phyloP scores from a whole-genome alignment of 2,329 filamentous ascomycete species.

The Fusarium sp. region DNA sequence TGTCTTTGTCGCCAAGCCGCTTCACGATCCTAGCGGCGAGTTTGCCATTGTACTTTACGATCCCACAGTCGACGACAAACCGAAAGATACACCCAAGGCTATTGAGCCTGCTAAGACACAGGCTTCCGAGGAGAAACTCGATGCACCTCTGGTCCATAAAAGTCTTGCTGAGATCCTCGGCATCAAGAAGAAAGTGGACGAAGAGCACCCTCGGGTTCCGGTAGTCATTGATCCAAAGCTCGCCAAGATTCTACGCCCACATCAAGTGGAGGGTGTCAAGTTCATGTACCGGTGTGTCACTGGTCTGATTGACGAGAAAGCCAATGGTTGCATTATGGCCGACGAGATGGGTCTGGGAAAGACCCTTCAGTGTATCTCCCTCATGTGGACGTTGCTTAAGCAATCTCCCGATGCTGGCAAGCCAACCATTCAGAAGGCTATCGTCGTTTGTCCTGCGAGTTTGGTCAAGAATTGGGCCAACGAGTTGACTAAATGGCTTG shows the following conservation, averaged over 20 bases:
- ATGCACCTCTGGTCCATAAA: constrained; percentile 89
- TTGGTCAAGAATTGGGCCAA: constrained; percentile 98
- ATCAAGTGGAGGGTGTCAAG: constrained; percentile 98
- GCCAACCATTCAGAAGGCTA: constrained; percentile 92
- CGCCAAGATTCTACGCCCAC: constrained; percentile 89
- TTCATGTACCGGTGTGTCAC: constrained; percentile 96
- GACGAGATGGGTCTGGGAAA: constrained; percentile 99
- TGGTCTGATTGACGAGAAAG: constrained; percentile 92
- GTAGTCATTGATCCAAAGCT: constrained; percentile 95
- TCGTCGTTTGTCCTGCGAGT: constrained; percentile 96
- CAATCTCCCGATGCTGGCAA: constrained; percentile 97
- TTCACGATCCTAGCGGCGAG: constrained; percentile 95
- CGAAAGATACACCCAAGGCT: constrained; percentile 57
- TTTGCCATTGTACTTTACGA: constrained; percentile 97
- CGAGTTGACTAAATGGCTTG: constrained; percentile 95
- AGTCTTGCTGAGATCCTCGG: constrained; percentile 95
- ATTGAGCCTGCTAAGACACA: constrained; percentile 47
- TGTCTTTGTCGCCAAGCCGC: constrained; percentile 84
- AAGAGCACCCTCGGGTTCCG: constrained; percentile 86
- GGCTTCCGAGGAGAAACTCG: constrained; percentile 62
- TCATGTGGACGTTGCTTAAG: constrained; percentile 97
- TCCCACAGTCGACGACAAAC: constrained; percentile 89
- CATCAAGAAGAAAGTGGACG: constrained; percentile 88
- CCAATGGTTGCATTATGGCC: constrained; percentile 98
- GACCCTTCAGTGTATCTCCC: constrained; percentile 94